Evolutionary conservation across 345 rosid species (phyloP).

Genomic region (Gossypium australe): DNA sequence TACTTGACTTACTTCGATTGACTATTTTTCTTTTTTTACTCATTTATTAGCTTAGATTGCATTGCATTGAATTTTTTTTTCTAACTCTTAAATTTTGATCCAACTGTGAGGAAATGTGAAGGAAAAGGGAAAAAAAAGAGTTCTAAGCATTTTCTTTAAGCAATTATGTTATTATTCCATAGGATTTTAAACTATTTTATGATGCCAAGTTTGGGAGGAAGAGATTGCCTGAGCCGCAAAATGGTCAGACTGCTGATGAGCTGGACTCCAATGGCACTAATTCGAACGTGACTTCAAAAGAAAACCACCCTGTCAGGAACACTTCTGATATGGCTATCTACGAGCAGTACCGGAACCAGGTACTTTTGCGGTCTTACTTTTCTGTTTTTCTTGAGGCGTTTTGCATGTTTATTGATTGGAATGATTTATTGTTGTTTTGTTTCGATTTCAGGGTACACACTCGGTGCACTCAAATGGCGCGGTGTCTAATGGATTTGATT

Average conservation of each 20-base stretch:
- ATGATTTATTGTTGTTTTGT: conserved; percentile 9
- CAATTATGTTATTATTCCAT: conserved; percentile 29
- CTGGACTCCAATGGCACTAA: conserved; percentile 26
- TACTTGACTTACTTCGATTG: neutral
- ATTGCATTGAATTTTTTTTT: neutral
- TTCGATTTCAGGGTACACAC: conserved; percentile 38
- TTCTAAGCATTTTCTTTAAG: conserved; percentile 34
- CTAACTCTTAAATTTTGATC: neutral
- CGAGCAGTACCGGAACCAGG: conserved; percentile 65
- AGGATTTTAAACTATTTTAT: conserved; percentile 78
- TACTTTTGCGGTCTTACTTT: conserved; percentile 9
- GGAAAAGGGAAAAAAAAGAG: neutral
- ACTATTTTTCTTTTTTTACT: neutral
- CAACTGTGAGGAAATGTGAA: neutral
- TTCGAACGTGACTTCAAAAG: conserved; percentile 29
- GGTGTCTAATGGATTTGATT: conserved; percentile 33
- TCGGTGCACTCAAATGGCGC: conserved; percentile 33
- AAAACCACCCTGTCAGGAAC: conserved; percentile 39
- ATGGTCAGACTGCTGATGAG: conserved; percentile 31
- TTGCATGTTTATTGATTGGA: neutral
- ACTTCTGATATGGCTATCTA: conserved; percentile 57
- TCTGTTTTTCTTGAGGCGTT: neutral
- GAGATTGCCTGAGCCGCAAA: conserved; percentile 38
- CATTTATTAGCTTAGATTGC: neutral
- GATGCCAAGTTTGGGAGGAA: conserved; percentile 94